A percentile compares a stretch with the other conserved stretches of the same genome.
Evolutionary conservation across 2,329 filamentous ascomycete species (phyloP).

Genomic region (Cladophialophora exuberans): DNA sequence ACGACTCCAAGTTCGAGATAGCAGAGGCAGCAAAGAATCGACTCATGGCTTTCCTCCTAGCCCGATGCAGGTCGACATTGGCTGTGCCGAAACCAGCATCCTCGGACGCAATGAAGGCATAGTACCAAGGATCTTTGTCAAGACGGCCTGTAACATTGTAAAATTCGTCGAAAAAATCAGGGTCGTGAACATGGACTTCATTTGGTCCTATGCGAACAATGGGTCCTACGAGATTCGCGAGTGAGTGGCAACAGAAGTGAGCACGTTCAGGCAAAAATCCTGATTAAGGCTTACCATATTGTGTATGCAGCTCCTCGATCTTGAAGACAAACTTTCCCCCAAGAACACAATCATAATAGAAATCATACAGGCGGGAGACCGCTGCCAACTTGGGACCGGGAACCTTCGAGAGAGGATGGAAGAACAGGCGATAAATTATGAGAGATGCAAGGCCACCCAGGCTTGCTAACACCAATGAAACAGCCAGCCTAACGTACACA

Average conservation of each 20-base stretch:
- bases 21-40: constrained; percentile 41
- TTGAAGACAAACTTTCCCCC: constrained; percentile 41
- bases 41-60: constrained; percentile 40
- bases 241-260: neutral
- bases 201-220: constrained; percentile 32
- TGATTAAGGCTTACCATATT: constrained; percentile 42
- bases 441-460: constrained; percentile 31
- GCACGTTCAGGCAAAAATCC: constrained; percentile 16
- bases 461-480: constrained; percentile 8
- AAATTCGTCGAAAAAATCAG: constrained; percentile 33
- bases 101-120: constrained; percentile 32
- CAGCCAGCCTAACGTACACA: constrained; percentile 8
- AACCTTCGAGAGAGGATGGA: constrained; percentile 29
- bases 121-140: constrained; percentile 31
- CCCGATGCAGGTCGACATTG: constrained; percentile 39
- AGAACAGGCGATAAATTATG: constrained; percentile 29
- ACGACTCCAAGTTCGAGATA: constrained; percentile 25
- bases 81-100: constrained; percentile 39
- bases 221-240: constrained; percentile 38
- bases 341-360: constrained; percentile 36
- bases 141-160: constrained; percentile 29
- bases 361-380: constrained; percentile 42
- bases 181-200: constrained; percentile 32
- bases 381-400: constrained; percentile 31
- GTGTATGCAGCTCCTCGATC: constrained; percentile 40